Conservation (phyloP, 2,329 filamentous ascomycete species). For the Rhytidhysteron rufulum region DNA sequence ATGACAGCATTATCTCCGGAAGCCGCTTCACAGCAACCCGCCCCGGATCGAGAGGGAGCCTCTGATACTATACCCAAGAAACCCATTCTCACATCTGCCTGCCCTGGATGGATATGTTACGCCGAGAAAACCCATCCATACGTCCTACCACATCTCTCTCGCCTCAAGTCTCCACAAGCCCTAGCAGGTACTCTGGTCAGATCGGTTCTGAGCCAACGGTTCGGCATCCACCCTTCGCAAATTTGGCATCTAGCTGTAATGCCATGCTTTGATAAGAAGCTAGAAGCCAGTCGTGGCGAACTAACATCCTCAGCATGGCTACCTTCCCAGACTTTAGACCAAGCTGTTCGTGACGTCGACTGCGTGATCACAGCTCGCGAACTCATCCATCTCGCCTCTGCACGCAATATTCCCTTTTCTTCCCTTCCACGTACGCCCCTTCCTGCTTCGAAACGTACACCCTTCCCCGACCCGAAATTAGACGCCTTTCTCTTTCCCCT, state of each 20-base stretch:
- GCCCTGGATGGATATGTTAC: constrained; percentile 98
- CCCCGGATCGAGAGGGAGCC: constrained; percentile 27
- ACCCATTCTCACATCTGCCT: constrained; percentile 81
- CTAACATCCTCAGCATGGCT: constrained; percentile 77
- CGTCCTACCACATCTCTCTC: constrained; percentile 84
- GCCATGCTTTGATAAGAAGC: constrained; percentile 99
- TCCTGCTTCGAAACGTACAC: constrained; percentile 41
- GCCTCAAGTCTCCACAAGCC: constrained; percentile 90
- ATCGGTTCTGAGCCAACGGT: constrained; percentile 69
- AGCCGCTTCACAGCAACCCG: constrained; percentile 16
- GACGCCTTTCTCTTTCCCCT: constrained; percentile 70
- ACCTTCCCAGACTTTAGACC: constrained; percentile 17
- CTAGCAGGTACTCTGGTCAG: constrained; percentile 87
- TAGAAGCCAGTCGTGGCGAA: constrained; percentile 91
- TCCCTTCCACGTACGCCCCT: constrained; percentile 60
- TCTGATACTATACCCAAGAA: constrained; percentile 47
- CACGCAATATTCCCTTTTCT: constrained; percentile 74
- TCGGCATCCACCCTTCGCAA: constrained; percentile 69
- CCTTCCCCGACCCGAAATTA: constrained; percentile 71
- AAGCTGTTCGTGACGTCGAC: constrained; percentile 76
- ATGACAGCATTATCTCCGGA: constrained; percentile 29
- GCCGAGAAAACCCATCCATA: constrained; percentile 97
- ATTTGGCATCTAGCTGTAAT: constrained; percentile 96
- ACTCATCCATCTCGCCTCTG: constrained; percentile 81
- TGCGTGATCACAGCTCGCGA: constrained; percentile 98